Evolutionary conservation across 2,329 filamentous ascomycete genomes (phyloP).

Genomic region (Fusarium sp.): DNA sequence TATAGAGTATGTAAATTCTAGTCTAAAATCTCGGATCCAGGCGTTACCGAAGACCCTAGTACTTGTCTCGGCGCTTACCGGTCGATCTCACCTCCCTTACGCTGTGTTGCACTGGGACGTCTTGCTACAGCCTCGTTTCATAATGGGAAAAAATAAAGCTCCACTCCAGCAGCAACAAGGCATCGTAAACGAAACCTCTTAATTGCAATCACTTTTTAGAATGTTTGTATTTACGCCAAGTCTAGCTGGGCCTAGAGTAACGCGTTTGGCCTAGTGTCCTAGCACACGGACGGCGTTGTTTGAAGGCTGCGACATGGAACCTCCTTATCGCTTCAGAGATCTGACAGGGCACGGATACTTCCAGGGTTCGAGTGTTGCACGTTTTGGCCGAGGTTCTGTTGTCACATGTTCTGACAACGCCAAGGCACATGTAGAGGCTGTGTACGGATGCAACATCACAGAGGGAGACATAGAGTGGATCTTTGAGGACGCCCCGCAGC

Average conservation of each 20-base stretch:
- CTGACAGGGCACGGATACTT: background rate
- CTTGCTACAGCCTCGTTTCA: background rate
- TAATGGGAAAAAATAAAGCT: background rate
- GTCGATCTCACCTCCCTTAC: background rate
- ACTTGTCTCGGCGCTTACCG: background rate
- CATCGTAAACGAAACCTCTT: background rate
- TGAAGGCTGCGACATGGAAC: background rate
- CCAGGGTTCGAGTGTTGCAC: background rate
- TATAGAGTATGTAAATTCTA: background rate
- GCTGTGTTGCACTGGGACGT: background rate
- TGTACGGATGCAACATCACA: background rate
- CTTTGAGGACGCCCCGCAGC: background rate
- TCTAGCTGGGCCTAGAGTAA: background rate
- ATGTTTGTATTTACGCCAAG: too few species aligned
- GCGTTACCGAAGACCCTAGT: background rate
- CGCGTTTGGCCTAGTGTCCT: background rate
- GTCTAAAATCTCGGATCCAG: background rate
- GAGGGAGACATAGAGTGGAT: background rate
- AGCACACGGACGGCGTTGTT: background rate
- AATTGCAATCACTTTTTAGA: background rate
- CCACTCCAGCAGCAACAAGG: background rate
- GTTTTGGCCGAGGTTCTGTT: background rate
- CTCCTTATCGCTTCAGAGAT: conserved; percentile 4
- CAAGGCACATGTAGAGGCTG: background rate
- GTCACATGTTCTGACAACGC: background rate